A percentile compares a stretch with the other conserved stretches of the same genome.
Conservation (phyloP, 1,284 basidiomycete species). For the Golubevia sp. region DNA sequence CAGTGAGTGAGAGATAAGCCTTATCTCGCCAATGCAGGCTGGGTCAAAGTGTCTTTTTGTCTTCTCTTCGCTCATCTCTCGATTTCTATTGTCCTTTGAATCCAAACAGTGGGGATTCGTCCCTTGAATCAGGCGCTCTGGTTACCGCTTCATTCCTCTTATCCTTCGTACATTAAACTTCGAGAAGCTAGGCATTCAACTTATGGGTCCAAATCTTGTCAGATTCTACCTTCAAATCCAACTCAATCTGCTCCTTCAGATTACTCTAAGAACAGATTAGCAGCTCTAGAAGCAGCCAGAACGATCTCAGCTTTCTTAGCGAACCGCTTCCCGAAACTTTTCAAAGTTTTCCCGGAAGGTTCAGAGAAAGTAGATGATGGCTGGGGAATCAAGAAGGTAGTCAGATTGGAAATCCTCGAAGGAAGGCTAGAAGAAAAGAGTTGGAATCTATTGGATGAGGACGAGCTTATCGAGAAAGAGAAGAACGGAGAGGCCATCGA, state of each 20-base stretch:
- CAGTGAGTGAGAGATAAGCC: neutral
- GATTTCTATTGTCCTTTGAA: too few relatives aligned
- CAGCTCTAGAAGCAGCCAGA: constrained; percentile 17
- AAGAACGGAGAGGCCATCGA: constrained; percentile 10
- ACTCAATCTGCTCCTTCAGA: neutral
- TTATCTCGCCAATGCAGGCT: too few relatives aligned
- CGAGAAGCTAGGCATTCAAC: constrained; percentile 9
- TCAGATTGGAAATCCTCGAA: neutral
- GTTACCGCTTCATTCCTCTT: constrained; percentile 14
- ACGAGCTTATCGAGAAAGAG: neutral
- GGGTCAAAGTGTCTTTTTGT: too few relatives aligned
- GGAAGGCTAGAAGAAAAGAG: constrained; percentile 3
- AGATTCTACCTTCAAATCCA: constrained; percentile 6
- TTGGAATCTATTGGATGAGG: constrained; percentile 9
- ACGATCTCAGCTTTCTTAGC: constrained; percentile 13
- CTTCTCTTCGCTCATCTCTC: too few relatives aligned
- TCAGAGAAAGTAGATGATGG: constrained; percentile 5
- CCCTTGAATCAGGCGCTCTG: constrained; percentile 9
- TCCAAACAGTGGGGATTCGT: constrained; percentile 9
- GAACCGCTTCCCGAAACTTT: constrained; percentile 13
- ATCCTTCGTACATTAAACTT: constrained; percentile 18
- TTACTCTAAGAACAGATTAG: constrained; percentile 4
- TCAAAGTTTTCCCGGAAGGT: constrained; percentile 7
- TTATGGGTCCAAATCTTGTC: constrained; percentile 1
- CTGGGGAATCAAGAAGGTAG: constrained; percentile 6